phyloP scores from a whole-genome alignment of 1,139 yeast species.

The Geotrichum aggregatum region DNA sequence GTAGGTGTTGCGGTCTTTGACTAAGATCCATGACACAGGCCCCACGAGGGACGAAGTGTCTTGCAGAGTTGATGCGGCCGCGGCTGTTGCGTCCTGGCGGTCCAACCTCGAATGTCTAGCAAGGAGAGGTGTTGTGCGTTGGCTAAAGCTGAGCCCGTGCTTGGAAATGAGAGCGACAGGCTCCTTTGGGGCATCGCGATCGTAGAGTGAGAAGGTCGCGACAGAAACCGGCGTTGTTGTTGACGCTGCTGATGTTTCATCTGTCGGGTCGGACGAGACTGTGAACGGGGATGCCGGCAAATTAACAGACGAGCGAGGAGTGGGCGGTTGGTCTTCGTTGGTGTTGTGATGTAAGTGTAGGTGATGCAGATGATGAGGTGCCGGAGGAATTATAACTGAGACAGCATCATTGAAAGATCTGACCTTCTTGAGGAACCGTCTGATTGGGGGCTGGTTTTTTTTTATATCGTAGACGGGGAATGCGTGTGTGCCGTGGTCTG shows the following conservation, averaged over 20 bases:
- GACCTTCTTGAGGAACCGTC: constrained; percentile 8
- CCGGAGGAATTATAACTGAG: constrained; percentile 3
- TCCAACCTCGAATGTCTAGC: constrained; percentile 8
- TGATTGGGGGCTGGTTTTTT: constrained; percentile 4
- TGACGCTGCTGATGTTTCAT: too few species aligned
- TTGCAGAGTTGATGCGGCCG: not conserved
- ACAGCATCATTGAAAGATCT: constrained; percentile 8
- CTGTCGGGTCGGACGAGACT: not conserved
- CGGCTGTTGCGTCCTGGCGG: not conserved
- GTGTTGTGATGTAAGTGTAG: not conserved
- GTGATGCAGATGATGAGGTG: not conserved
- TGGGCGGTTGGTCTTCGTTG: not conserved
- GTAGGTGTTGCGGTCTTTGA: constrained; percentile 7
- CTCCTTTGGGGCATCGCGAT: constrained; percentile 9
- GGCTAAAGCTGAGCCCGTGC: constrained; percentile 12
- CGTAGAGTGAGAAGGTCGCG: constrained; percentile 4
- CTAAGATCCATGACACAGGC: constrained; percentile 11
- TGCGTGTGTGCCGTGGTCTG: not conserved
- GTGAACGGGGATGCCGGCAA: not conserved
- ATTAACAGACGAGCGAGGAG: not conserved
- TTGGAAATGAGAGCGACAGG: constrained; percentile 8
- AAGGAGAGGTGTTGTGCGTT: constrained; percentile 11
- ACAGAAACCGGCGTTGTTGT: not conserved
- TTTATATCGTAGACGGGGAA: constrained; percentile 7
- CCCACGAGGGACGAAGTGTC: not conserved